phyloP scores from a whole-genome alignment of 2,329 filamentous ascomycete species.

The Pseudocercospora eumusae region DNA sequence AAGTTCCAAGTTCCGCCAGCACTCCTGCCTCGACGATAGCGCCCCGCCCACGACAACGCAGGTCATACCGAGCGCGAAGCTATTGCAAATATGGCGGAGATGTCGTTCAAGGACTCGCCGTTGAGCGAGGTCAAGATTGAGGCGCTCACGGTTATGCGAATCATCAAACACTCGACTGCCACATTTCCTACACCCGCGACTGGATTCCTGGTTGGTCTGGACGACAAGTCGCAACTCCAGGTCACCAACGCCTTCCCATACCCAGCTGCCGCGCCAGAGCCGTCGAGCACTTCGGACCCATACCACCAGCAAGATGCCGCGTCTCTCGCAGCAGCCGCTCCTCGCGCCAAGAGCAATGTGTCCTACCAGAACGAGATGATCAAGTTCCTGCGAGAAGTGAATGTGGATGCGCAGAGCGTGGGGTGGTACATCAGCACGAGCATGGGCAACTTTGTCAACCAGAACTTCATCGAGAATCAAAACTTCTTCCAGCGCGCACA shows the following conservation, averaged over 20 bases:
- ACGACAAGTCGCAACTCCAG: constrained; percentile 76
- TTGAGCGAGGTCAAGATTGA: constrained; percentile 79
- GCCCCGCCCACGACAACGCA: not conserved
- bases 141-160: constrained; percentile 96
- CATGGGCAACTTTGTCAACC: constrained; percentile 97
- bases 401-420: constrained; percentile 95
- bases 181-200: constrained; percentile 87
- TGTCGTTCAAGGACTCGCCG: constrained; percentile 52
- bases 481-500: constrained; percentile 91
- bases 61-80: too few species aligned
- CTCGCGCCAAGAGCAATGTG: constrained; percentile 85
- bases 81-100: constrained; percentile 33
- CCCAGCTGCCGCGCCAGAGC: constrained; percentile 69
- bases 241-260: constrained; percentile 96
- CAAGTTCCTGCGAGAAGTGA: constrained; percentile 92
- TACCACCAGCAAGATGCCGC: constrained; percentile 74
- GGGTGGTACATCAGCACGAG: constrained; percentile 99
- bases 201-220: constrained; percentile 91
- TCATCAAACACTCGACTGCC: constrained; percentile 90
- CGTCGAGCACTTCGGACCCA: constrained; percentile 57
- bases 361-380: constrained; percentile 96
- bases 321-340: constrained; percentile 79
- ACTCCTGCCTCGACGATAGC: not conserved
- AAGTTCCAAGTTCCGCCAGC: not conserved
- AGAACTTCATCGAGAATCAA: constrained; percentile 96